phyloP scores from a whole-genome alignment of 176 grass and related monocot species.

The Oryza coarctata region DNA sequence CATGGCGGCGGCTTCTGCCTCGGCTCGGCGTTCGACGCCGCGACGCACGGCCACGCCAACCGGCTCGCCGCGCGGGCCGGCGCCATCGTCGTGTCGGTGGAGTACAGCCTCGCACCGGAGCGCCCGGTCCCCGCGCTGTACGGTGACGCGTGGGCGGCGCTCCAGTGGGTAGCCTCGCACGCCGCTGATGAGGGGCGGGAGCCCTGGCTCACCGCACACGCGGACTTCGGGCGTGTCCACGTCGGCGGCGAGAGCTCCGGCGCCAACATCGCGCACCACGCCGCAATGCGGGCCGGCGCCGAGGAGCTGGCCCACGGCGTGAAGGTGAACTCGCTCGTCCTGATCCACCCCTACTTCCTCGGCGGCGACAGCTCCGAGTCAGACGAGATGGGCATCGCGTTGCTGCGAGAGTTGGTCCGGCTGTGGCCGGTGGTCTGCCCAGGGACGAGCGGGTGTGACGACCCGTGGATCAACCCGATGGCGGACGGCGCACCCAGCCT shows the following conservation, averaged over 20 bases:
- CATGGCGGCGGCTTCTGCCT: slow-evolving; percentile 70
- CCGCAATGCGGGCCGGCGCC: slow-evolving; percentile 59
- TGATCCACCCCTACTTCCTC: slow-evolving; percentile 76
- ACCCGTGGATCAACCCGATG: slow-evolving; percentile 81
- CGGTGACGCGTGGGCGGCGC: slow-evolving; percentile 55
- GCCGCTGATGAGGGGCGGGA: slow-evolving; percentile 23
- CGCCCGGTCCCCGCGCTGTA: slow-evolving; percentile 47
- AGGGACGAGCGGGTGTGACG: slow-evolving; percentile 46
- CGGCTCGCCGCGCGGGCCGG: slow-evolving; percentile 43
- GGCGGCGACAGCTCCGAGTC: slow-evolving; percentile 47
- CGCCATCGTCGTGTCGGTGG: slow-evolving; percentile 55
- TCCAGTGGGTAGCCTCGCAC: slow-evolving; percentile 67
- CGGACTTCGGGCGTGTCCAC: slow-evolving; percentile 58
- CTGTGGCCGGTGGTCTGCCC: slow-evolving; percentile 64
- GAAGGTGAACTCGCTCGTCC: slow-evolving; percentile 38
- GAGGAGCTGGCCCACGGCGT: slow-evolving; percentile 35
- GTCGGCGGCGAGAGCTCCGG: slow-evolving; percentile 76
- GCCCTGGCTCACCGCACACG: slow-evolving; percentile 53
- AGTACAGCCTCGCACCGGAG: slow-evolving; percentile 68
- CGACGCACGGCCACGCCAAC: slow-evolving; percentile 43
- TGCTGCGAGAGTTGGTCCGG: slow-evolving; percentile 26
- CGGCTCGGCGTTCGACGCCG: slow-evolving; percentile 57
- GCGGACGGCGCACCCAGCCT: slow-evolving; percentile 45
- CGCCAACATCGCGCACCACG: slow-evolving; percentile 71
- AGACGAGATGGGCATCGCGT: slow-evolving; percentile 32